A percentile compares a stretch with the other conserved stretches of the same genome.
Evolutionary conservation across 2,329 filamentous ascomycete species (phyloP).

Genomic region (Periconia digitata): DNA sequence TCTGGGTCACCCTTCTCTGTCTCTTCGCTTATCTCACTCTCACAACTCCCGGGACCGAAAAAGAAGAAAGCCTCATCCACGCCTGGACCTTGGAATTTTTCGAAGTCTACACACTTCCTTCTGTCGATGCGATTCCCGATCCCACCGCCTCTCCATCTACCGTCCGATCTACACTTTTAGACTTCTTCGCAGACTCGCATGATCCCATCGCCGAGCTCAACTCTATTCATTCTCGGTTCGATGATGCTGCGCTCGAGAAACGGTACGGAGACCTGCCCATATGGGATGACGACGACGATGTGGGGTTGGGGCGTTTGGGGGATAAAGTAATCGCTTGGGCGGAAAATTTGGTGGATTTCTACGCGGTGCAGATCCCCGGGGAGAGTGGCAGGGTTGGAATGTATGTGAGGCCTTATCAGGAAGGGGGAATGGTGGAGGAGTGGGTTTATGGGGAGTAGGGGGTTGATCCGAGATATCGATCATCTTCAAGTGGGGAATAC

Average conservation of each 20-base stretch:
- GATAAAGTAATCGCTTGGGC: slow-evolving; percentile 27
- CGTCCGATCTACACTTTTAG: neutral
- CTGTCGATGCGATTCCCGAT: neutral
- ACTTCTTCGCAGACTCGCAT: neutral
- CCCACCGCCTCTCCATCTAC: neutral
- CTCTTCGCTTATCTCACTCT: slow-evolving; percentile 17
- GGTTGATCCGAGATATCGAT: neutral
- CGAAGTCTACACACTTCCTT: neutral
- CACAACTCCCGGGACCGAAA: slow-evolving; percentile 7
- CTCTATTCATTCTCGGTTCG: neutral
- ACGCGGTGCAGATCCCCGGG: slow-evolving; percentile 11
- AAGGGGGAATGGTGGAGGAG: neutral
- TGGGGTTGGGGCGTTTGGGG: slow-evolving; percentile 15
- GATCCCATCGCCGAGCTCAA: neutral
- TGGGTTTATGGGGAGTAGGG: slow-evolving; percentile 4
- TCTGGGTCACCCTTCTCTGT: slow-evolving; percentile 28
- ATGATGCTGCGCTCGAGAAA: slow-evolving; percentile 11
- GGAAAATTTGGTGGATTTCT: slow-evolving; percentile 20
- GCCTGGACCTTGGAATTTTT: slow-evolving; percentile 6
- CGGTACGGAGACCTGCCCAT: slow-evolving; percentile 3
- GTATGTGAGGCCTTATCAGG: slow-evolving; percentile 6
- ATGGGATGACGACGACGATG: slow-evolving; percentile 9
- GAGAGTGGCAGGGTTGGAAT: slow-evolving; percentile 9
- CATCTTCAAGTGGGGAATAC: neutral
- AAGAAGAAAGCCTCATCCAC: neutral